Conservation (phyloP, 1,139 yeast species). For the Casaregolazyma suthepensis region DNA sequence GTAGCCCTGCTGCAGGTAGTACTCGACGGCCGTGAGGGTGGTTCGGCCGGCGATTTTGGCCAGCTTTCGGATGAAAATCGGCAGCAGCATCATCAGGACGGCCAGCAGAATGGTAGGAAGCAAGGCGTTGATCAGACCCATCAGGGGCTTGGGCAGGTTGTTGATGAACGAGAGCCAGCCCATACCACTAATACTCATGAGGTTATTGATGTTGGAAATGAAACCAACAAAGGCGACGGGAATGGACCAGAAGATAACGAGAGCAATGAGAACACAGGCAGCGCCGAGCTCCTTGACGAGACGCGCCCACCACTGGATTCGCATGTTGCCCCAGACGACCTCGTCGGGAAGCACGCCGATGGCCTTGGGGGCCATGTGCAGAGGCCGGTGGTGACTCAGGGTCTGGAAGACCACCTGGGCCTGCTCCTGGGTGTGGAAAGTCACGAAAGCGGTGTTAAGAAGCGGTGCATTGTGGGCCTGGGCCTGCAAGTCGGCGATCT, state of each 20-base stretch:
- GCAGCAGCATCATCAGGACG: constrained; percentile 76
- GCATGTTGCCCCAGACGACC: constrained; percentile 78
- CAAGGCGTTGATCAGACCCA: constrained; percentile 81
- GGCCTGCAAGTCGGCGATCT: constrained; percentile 56
- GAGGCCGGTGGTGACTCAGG: constrained; percentile 56
- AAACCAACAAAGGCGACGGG: constrained; percentile 97
- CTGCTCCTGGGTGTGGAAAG: constrained; percentile 79
- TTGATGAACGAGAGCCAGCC: constrained; percentile 66
- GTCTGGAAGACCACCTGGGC: constrained; percentile 89
- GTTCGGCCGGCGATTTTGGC: constrained; percentile 70
- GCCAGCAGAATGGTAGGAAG: constrained; percentile 81
- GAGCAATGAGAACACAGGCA: constrained; percentile 45
- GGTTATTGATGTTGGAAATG: constrained; percentile 71
- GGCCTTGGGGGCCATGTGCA: constrained; percentile 55
- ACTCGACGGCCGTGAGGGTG: constrained; percentile 65
- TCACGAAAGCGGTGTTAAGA: constrained; percentile 66
- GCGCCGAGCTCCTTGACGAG: constrained; percentile 56
- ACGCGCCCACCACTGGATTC: constrained; percentile 82
- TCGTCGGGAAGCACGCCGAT: constrained; percentile 75
- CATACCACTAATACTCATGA: constrained; percentile 50
- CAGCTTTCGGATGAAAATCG: constrained; percentile 67
- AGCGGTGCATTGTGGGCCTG: constrained; percentile 40
- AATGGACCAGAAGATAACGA: constrained; percentile 82
- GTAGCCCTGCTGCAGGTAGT: constrained; percentile 77
- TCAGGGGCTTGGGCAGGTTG: constrained; percentile 56